Evolutionary conservation across 148 eudicot species (phyloP), one percentile per base, ranked within the genome.

Genomic region (Arctostaphylos glauca): DNA sequence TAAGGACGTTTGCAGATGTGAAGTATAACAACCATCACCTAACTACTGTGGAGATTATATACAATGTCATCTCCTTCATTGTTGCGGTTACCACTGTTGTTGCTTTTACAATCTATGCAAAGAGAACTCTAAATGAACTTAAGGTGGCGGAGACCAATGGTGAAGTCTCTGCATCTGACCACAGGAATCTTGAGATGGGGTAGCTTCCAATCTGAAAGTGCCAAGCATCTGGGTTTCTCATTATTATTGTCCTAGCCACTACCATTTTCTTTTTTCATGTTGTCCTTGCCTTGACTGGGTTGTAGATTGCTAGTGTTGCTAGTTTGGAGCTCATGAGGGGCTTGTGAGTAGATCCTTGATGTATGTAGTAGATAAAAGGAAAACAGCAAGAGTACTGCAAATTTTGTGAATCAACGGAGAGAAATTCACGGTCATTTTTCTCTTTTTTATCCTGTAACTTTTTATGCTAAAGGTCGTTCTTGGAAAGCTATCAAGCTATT

Each of bases 1-100:
- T 95, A 81, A 91, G 95, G 87, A 95, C 96, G 38, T 91, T 90
- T 54, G 98, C 98, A 53, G 98, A 94, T 79, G 92, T 95, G n/a
- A 87, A 94, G 81, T 95, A 94, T 62, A 91, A 94, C 78, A 90
- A 92, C 81, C 90, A 93, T 89, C 94, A 93, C 54, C 83, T 95
- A 79, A 94, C 96, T 62, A 81, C 84, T 81, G 95, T 95, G 85
- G 98, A 95, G 74, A 95, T 95, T 5, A 85, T 94, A 64, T 95
- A 95, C 91, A 94, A 95, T 64, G 72, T 91, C 38, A 89, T 94
- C 59, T 95, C 98, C 80, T 89, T 95, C 87, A 87, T 95, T 66
- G 80, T 95, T 60, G 94, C 98, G 9, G 82, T 93, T 25, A 59
- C 88, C 13, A 90, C 90, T 41, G 88, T 87, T 8, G 88, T 94